These are phyloP conservation scores for Lindgomyces ingoldianus DNA, from an alignment of 495 filamentous ascomycete genomes.

Conservation along the genomic window DNA sequence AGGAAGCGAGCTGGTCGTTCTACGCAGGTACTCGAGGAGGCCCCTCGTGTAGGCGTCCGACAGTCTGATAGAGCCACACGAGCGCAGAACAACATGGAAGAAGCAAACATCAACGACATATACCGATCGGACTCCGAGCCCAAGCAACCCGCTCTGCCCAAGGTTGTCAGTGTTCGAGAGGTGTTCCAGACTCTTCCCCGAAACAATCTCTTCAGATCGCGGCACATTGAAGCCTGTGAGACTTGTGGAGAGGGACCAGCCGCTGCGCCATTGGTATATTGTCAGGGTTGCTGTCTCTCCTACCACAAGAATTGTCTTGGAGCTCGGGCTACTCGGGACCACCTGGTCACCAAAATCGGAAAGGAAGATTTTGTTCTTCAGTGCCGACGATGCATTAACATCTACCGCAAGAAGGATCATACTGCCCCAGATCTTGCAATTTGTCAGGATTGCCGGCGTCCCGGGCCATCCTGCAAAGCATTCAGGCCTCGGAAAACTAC, in stretches of 20 bases:
- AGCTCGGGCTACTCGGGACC: slow-evolving; percentile 68
- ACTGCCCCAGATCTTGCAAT: slow-evolving; percentile 65
- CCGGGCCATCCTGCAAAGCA: slow-evolving; percentile 63
- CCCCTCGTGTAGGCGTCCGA: slow-evolving; percentile 26
- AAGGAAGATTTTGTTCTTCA: slow-evolving; percentile 81
- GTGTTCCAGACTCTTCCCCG: slow-evolving; percentile 58
- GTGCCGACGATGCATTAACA: slow-evolving; percentile 79
- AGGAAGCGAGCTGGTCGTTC: slow-evolving; percentile 15
- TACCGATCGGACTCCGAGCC: slow-evolving; percentile 50
- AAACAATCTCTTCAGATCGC: slow-evolving; percentile 61
- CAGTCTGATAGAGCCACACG: slow-evolving; percentile 45
- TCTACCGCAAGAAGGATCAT: slow-evolving; percentile 64
- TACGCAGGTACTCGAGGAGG: slow-evolving; percentile 11
- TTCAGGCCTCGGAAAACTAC: slow-evolving; percentile 70
- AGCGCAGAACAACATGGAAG: slow-evolving; percentile 58
- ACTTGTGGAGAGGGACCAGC: slow-evolving; percentile 61
- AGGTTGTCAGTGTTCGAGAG: slow-evolving; percentile 66
- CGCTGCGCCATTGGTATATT: slow-evolving; percentile 65
- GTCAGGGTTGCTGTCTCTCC: slow-evolving; percentile 83
- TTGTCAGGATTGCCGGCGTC: slow-evolving; percentile 67
- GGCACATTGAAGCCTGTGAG: slow-evolving; percentile 72
- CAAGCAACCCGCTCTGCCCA: slow-evolving; percentile 46
- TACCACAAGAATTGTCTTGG: slow-evolving; percentile 86
- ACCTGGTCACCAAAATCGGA: slow-evolving; percentile 89
- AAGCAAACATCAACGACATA: slow-evolving; percentile 66